Conservation (phyloP, 2,329 filamentous ascomycete genomes). For the Pestalotiopsis fici region DNA sequence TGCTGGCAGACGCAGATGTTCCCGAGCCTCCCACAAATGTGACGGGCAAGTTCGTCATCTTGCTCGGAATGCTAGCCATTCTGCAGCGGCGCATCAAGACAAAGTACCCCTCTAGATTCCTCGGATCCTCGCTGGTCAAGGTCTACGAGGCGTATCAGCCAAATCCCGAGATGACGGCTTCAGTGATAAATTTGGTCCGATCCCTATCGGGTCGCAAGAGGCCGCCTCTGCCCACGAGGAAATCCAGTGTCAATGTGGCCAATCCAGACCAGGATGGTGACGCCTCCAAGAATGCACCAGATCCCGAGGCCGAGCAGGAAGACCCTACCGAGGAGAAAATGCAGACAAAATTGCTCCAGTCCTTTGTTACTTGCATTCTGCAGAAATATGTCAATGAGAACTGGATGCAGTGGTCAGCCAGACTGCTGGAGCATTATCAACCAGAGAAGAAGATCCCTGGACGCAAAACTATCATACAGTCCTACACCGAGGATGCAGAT, state of each 20-base stretch:
- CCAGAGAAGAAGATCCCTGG: slow-evolving; percentile 65
- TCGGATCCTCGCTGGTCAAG: slow-evolving; percentile 75
- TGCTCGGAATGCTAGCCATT: slow-evolving; percentile 72
- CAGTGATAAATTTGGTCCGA: slow-evolving; percentile 70
- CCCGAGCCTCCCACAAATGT: slow-evolving; percentile 25
- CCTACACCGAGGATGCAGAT: slow-evolving; percentile 64
- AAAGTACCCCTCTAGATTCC: slow-evolving; percentile 75
- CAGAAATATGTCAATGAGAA: slow-evolving; percentile 71
- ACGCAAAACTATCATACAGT: slow-evolving; percentile 60
- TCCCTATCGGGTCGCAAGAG: slow-evolving; percentile 67
- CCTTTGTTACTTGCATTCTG: slow-evolving; percentile 76
- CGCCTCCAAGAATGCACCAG: slow-evolving; percentile 57
- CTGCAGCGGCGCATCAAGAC: slow-evolving; percentile 76
- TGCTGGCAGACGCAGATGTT: slow-evolving; percentile 26
- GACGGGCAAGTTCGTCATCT: slow-evolving; percentile 61
- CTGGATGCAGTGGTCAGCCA: slow-evolving; percentile 60
- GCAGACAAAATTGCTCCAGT: slow-evolving; percentile 67
- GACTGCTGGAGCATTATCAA: slow-evolving; percentile 69
- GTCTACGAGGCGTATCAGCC: slow-evolving; percentile 67
- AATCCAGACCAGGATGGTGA: slow-evolving; percentile 57
- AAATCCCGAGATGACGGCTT: slow-evolving; percentile 67
- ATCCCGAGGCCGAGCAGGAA: slow-evolving; percentile 59
- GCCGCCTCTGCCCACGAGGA: slow-evolving; percentile 60
- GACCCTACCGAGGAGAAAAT: slow-evolving; percentile 61
- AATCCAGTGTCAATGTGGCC: slow-evolving; percentile 57